phyloP scores from a whole-genome alignment of 1,284 basidiomycete genomes.

The Rhodotorula sp. region DNA sequence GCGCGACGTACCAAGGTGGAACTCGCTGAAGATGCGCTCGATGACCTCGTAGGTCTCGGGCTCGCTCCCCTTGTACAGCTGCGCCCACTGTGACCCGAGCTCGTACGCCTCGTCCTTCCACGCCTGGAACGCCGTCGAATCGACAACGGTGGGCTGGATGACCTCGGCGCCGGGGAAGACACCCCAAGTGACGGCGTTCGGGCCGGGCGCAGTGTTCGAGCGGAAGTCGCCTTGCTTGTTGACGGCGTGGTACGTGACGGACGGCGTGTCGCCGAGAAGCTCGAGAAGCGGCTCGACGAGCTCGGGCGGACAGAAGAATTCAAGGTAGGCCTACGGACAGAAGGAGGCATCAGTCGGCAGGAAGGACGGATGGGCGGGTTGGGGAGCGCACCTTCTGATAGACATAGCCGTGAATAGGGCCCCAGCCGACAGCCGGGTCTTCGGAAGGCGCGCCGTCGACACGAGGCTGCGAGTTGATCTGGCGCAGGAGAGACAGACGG shows the following conservation, averaged over 20 bases:
- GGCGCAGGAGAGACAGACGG: not conserved
- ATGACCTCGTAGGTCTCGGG: slow-evolving; percentile 39
- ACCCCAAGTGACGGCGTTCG: slow-evolving; percentile 99
- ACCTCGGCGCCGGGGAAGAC: slow-evolving; percentile 99
- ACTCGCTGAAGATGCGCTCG: slow-evolving; percentile 39
- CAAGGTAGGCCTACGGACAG: slow-evolving; percentile 80
- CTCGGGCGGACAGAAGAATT: slow-evolving; percentile 83
- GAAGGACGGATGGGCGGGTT: accelerated
- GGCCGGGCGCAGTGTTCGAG: slow-evolving; percentile 89
- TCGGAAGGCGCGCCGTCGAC: slow-evolving; percentile 72
- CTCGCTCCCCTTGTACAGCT: slow-evolving; percentile 39
- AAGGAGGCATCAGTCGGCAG: not conserved
- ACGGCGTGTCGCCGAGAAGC: slow-evolving; percentile 72
- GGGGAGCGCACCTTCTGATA: slow-evolving; percentile 50
- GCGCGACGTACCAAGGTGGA: slow-evolving; percentile 47
- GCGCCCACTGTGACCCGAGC: slow-evolving; percentile 45
- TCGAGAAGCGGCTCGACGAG: slow-evolving; percentile 73
- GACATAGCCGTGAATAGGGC: slow-evolving; percentile 53
- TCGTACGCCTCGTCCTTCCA: slow-evolving; percentile 48
- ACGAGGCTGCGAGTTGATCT: slow-evolving; percentile 89
- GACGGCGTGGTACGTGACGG: slow-evolving; percentile 92
- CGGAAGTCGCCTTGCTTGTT: slow-evolving; percentile 73
- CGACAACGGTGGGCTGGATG: slow-evolving; percentile 96
- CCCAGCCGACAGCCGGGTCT: slow-evolving; percentile 60
- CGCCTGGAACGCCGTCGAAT: slow-evolving; percentile 81